phyloP scores from a whole-genome alignment of 2,329 filamentous ascomycete species.

The Arthrobotrys conoides region DNA sequence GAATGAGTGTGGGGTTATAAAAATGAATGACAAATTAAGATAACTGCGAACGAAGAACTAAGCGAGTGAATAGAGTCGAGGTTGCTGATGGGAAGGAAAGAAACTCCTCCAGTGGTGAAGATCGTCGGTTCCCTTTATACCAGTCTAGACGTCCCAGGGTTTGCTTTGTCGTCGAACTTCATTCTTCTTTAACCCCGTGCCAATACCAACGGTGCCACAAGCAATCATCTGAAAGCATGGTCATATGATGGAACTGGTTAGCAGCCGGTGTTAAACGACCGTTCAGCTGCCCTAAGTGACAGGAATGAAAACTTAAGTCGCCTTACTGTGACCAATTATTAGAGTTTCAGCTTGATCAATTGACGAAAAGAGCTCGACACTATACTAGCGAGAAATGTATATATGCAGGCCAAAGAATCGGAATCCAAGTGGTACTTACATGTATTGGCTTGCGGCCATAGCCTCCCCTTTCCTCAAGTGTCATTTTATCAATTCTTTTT shows the following conservation, averaged over 20 bases:
- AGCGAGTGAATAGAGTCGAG: constrained; percentile 43
- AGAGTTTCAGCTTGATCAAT: neutral
- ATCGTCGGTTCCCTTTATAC: constrained; percentile 54
- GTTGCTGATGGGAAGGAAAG: constrained; percentile 34
- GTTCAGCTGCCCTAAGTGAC: constrained; percentile 21
- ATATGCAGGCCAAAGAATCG: constrained; percentile 32
- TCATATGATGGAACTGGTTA: neutral
- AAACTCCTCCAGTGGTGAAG: constrained; percentile 14
- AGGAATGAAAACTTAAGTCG: constrained; percentile 47
- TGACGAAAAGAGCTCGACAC: neutral
- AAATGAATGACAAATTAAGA: constrained; percentile 20
- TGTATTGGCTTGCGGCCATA: neutral
- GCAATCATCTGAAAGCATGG: constrained; percentile 6
- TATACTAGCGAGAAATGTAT: constrained; percentile 32
- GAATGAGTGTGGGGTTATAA: constrained; percentile 33
- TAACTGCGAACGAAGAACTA: constrained; percentile 40
- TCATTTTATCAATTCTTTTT: constrained; percentile 37
- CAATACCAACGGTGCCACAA: constrained; percentile 4
- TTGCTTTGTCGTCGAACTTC: constrained; percentile 10
- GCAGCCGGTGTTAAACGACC: neutral
- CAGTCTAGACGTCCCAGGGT: neutral
- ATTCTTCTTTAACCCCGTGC: neutral
- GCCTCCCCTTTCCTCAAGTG: constrained; percentile 12
- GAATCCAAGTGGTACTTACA: neutral
- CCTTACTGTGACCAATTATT: constrained; percentile 29